phyloP scores from a whole-genome alignment of 2,329 filamentous ascomycete species.

The Fusarium sublunatum region DNA sequence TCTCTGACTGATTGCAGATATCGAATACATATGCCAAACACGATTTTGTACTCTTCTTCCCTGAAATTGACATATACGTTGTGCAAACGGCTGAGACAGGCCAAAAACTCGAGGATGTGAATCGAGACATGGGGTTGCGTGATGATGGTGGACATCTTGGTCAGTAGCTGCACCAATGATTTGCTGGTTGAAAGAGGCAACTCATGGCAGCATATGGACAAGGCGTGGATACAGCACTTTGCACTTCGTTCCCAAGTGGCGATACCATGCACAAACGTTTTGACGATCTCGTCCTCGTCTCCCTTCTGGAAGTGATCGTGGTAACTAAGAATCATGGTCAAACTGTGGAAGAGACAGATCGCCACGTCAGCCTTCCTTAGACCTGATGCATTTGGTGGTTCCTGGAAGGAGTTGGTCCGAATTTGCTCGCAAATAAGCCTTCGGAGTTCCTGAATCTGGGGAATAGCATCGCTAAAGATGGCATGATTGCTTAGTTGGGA shows the following conservation, averaged over 20 bases:
- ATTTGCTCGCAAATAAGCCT: slow-evolving; percentile 85
- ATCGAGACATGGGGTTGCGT: slow-evolving; percentile 92
- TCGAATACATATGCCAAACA: slow-evolving; percentile 94
- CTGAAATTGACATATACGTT: slow-evolving; percentile 89
- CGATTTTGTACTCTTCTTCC: slow-evolving; percentile 90
- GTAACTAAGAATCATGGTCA: slow-evolving; percentile 91
- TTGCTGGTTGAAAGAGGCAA: slow-evolving; percentile 88
- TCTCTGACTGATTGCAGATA: slow-evolving; percentile 92
- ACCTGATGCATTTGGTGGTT: slow-evolving; percentile 82
- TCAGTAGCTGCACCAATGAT: slow-evolving; percentile 84
- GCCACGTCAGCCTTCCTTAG: slow-evolving; percentile 89
- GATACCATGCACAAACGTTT: slow-evolving; percentile 86
- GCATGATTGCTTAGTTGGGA: slow-evolving; percentile 91
- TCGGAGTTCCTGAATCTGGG: slow-evolving; percentile 80
- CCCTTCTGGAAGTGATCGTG: slow-evolving; percentile 84
- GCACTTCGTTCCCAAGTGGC: slow-evolving; percentile 86
- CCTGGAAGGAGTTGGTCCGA: slow-evolving; percentile 78
- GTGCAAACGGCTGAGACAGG: slow-evolving; percentile 84
- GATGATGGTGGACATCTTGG: slow-evolving; percentile 95
- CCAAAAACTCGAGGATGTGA: slow-evolving; percentile 96
- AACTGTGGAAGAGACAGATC: slow-evolving; percentile 85
- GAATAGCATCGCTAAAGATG: slow-evolving; percentile 79
- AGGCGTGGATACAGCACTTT: slow-evolving; percentile 91
- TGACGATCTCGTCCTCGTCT: slow-evolving; percentile 90
- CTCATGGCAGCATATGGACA: slow-evolving; percentile 96